Base-by-base conservation (phyloP, 345 rosid species). In the Moringa oleifera region DNA sequence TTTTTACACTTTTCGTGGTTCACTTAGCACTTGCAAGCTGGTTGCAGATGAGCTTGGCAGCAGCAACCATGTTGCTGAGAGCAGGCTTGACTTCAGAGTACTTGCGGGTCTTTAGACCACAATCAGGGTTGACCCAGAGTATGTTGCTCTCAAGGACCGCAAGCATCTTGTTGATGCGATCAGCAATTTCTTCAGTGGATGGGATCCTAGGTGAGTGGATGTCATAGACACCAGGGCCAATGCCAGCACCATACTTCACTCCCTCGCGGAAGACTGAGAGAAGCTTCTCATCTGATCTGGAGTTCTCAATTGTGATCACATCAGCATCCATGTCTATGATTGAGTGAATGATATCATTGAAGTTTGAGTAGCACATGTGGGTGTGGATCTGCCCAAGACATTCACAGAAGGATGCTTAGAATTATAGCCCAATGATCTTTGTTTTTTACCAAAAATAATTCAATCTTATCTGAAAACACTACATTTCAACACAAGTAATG, bases 281-380 rank as follows among this genome's bases (percentile, higher is more conserved):
- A 58, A 83, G 88, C 75, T 83, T 83, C 75, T 83, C 88, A 61
- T 83, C 88, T 22, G 88, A 83, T 19, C 88, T 75, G 41, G 88
- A 83, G 74, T 83, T 83, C 79, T 83, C 85, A 11, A 83, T 78
- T 47, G 85, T 83, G 77, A 83, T 80, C 70, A 83, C 88, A 70
- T 83, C 85, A 13, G 88, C 85, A 68, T 83, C 85, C 88, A 83
- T 83, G 68, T 80, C 70, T 25, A 83, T 83, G 24, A 83, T 83
- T 31, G 85, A 80, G 68, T 83, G 78, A 73, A 83, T 83, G 23
- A 83, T 83, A 75, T 80, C 85, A 55, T 83, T 83, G 69, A 83
- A 83, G 78, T 83, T 68, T 66, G 88, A 83, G 77, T 83, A 83
- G 78, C 88, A 83, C 88, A 83, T 83, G 81, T 83, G 88, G 50